phyloP scores from a whole-genome alignment of 1,284 basidiomycete genomes.

The Ceratobasidium theobromae region DNA sequence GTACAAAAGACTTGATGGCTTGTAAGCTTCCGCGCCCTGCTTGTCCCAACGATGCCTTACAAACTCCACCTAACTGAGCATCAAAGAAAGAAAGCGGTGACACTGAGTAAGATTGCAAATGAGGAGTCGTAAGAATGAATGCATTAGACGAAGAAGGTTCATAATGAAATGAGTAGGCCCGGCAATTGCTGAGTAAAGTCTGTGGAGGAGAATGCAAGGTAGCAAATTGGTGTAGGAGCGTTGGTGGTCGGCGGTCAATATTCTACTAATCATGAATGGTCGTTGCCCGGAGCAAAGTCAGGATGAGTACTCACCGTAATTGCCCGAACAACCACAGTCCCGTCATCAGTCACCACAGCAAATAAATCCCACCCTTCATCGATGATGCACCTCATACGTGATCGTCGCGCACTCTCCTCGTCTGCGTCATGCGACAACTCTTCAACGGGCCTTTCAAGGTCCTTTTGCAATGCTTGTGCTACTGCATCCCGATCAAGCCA shows the following conservation, averaged over 20 bases:
- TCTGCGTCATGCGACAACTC: conserved; percentile 38
- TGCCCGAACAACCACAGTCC: conserved; percentile 68
- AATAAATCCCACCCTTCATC: conserved; percentile 80
- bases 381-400: conserved; percentile 57
- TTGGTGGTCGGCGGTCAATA: conserved; percentile 86
- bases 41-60: not conserved
- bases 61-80: conserved; percentile 46
- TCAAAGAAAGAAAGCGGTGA: conserved; percentile 61
- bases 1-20: conserved; percentile 58
- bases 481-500: conserved; percentile 65
- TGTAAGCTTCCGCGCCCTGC: conserved; percentile 22
- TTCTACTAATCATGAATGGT: conserved; percentile 52
- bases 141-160: conserved; percentile 48
- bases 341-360: conserved; percentile 68
- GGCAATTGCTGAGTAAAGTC: conserved; percentile 36
- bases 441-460: conserved; percentile 25
- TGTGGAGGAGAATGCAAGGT: conserved; percentile 62
- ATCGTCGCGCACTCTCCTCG: conserved; percentile 49
- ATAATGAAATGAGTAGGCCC: conserved; percentile 47
- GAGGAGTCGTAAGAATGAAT: conserved; percentile 60
- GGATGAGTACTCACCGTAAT: conserved; percentile 60
- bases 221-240: conserved; percentile 73
- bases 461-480: conserved; percentile 5
- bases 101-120: conserved; percentile 59
- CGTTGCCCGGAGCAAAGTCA: not conserved